Percentiles rank a stretch among this genome's conserved stretches.
These are phyloP conservation scores for Rhizomucor pusillus DNA, from an alignment of 371 early-diverging fungal species.

Conservation along the genomic window DNA sequence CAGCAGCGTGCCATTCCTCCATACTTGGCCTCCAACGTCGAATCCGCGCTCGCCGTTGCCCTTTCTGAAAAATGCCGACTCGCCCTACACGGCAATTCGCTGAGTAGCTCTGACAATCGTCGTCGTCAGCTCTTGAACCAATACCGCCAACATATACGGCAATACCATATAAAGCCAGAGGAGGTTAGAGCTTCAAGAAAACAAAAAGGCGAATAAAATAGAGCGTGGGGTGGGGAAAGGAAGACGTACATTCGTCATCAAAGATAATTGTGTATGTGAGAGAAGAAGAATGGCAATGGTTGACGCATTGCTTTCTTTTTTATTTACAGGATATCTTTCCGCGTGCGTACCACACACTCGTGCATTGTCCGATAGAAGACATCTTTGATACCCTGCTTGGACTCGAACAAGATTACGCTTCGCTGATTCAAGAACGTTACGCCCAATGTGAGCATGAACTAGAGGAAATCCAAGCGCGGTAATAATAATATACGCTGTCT, in stretches of 20 bases:
- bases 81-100: no score
- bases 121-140: conserved; percentile 29
- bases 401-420: conserved; percentile 64
- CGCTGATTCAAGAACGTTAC: conserved; percentile 54
- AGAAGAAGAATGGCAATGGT: background rate
- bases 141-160: conserved; percentile 41
- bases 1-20: background rate
- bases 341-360: conserved; percentile 69
- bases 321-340: conserved; percentile 60
- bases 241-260: background rate
- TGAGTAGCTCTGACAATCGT: no score
- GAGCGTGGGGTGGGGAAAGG: background rate
- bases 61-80: no score
- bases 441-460: conserved; percentile 45
- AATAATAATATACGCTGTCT: no score
- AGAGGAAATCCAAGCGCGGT: conserved; percentile 35
- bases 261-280: background rate
- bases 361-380: conserved; percentile 57
- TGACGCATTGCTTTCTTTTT: no score
- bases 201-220: background rate
- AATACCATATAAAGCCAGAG: conserved; percentile 48
- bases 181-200: conserved; percentile 26
- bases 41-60: no score
- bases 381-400: conserved; percentile 69
- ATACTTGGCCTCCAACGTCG: background rate